phyloP scores from a whole-genome alignment of 2,329 filamentous ascomycete species.

The Paracoccidioides lutzii region DNA sequence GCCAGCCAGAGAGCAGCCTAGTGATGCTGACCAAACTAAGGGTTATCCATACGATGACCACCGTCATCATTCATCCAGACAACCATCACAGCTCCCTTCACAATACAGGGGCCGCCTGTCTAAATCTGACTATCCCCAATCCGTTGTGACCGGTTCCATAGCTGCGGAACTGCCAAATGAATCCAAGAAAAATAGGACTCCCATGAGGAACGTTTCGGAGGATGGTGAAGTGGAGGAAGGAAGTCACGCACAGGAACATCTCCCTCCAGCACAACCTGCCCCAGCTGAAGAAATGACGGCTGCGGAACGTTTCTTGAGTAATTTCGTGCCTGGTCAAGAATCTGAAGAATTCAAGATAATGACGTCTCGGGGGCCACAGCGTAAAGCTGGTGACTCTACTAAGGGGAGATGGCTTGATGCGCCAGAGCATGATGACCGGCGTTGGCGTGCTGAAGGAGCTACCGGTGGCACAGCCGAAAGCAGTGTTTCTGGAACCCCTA shows the following conservation, averaged over 20 bases:
- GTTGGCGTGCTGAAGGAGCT: constrained; percentile 8
- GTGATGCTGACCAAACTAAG: background rate
- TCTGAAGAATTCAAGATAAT: constrained; percentile 6
- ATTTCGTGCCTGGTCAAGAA: constrained; percentile 19
- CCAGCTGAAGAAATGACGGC: constrained; percentile 20
- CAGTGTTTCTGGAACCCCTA: constrained; percentile 6
- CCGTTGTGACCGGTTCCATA: background rate
- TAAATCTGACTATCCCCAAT: background rate
- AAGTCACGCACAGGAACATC: constrained; percentile 4
- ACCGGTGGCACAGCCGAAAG: constrained; percentile 8
- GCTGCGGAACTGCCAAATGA: background rate
- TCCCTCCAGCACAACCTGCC: constrained; percentile 1
- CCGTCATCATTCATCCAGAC: background rate
- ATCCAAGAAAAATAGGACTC: background rate
- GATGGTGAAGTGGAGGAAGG: constrained; percentile 24
- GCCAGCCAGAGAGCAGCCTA: background rate
- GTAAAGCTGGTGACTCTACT: constrained; percentile 3
- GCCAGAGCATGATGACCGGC: constrained; percentile 9
- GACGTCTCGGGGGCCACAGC: constrained; percentile 5
- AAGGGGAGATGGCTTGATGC: constrained; percentile 6
- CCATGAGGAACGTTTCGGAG: constrained; percentile 20
- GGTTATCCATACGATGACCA: background rate
- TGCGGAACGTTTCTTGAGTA: constrained; percentile 28
- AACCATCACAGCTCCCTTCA: background rate
- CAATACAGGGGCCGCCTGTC: constrained; percentile 2